Percentiles rank a stretch among this genome's conserved stretches.
phyloP scores from a whole-genome alignment of 2,329 filamentous ascomycete species.

The Cordyceps farinosa region DNA sequence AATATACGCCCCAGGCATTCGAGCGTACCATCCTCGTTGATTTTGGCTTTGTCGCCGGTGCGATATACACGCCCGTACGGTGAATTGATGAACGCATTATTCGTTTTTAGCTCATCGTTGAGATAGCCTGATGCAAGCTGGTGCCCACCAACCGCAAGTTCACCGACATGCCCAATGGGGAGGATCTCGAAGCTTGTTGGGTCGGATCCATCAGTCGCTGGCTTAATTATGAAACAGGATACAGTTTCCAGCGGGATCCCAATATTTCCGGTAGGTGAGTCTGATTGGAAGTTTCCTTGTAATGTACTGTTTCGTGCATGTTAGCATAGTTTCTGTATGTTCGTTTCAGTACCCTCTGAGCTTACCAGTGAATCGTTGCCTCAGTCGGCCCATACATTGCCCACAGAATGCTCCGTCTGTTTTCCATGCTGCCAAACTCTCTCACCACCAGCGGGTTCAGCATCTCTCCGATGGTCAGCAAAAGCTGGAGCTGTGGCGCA shows the following conservation, averaged over 20 bases:
- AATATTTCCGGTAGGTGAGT: slow-evolving; percentile 63
- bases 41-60: slow-evolving; percentile 77
- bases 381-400: slow-evolving; percentile 96
- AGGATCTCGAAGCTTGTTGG: slow-evolving; percentile 48
- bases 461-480: slow-evolving; percentile 93
- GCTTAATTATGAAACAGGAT: slow-evolving; percentile 66
- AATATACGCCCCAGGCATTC: slow-evolving; percentile 79
- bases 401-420: slow-evolving; percentile 65
- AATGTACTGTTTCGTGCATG: slow-evolving; percentile 55
- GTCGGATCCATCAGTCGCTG: slow-evolving; percentile 31
- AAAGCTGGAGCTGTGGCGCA: slow-evolving; percentile 64
- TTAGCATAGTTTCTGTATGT: background rate
- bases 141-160: slow-evolving; percentile 75
- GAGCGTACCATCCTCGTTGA: slow-evolving; percentile 65
- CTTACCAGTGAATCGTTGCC: slow-evolving; percentile 77
- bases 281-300: slow-evolving; percentile 56
- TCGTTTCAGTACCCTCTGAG: background rate
- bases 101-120: slow-evolving; percentile 74
- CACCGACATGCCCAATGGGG: slow-evolving; percentile 65
- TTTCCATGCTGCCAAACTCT: slow-evolving; percentile 66
- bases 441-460: slow-evolving; percentile 71
- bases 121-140: slow-evolving; percentile 81
- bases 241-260: slow-evolving; percentile 78
- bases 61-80: slow-evolving; percentile 70
- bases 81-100: slow-evolving; percentile 65